These are phyloP conservation scores for Lagenaria siceraria DNA, from an alignment of 306 rosid species.

Conservation along the genomic window DNA sequence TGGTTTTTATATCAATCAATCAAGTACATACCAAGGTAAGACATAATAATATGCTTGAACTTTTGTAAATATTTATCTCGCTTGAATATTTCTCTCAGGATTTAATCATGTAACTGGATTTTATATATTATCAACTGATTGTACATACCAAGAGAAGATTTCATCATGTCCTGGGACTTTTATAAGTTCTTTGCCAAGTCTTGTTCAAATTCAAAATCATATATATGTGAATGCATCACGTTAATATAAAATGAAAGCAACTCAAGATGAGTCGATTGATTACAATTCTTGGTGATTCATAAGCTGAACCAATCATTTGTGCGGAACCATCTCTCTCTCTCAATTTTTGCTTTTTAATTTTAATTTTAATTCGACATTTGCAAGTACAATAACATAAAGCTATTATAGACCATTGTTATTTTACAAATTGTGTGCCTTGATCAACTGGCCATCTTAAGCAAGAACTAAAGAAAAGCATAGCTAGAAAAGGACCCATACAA, in stretches of 20 bases:
- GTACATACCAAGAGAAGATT: background rate
- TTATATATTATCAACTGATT: too few species aligned
- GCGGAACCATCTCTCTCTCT: background rate
- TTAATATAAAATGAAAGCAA: background rate
- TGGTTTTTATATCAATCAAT: background rate
- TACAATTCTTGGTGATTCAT: background rate
- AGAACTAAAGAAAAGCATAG: background rate
- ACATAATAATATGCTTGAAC: background rate
- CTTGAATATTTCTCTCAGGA: background rate
- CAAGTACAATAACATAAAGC: background rate
- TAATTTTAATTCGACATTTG: background rate
- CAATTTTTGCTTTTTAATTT: too few species aligned
- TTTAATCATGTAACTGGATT: background rate
- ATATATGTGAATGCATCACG: background rate
- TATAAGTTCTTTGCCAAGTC: background rate
- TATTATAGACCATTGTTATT: background rate
- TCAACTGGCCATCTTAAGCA: background rate
- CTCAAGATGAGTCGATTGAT: background rate
- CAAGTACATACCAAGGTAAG: background rate
- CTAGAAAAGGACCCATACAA: background rate
- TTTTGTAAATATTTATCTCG: background rate
- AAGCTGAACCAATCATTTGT: background rate
- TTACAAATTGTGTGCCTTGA: background rate
- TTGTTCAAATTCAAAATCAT: background rate
- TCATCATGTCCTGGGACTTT: background rate